Evolutionary conservation across 768 basidiomycete species (phyloP), one percentile per base, ranked within the genome.

Genomic region (Russula dissimulans): DNA sequence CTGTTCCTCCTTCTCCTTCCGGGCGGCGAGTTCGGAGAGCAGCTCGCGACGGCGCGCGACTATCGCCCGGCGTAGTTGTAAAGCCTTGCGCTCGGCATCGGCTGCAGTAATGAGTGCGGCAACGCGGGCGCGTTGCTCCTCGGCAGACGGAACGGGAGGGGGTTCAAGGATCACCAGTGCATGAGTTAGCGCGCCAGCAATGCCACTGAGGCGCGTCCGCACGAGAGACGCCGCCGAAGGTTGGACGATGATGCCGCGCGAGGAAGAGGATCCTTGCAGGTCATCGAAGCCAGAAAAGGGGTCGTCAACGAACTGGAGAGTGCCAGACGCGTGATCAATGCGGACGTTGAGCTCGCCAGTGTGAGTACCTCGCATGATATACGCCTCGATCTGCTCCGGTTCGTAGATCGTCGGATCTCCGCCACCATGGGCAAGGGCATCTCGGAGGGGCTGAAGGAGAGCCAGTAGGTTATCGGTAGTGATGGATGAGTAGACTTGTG

Each of bases 401-500:
- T 87, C 84, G 72, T 84, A 88, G 43, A 69, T 55, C 7, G 53
- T 39, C 54, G 62, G n/a, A 48, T 57, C 67, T 34, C 58, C 67
- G 17, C 77, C 73, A 4, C 77, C 78, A 41, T 79, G 75, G 39
- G 81, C 69, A 6, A 76, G 79, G 2, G 76, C 75, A 12, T 81
- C 81, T 56, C 79, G 79, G 18, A 91, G 76, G 44, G 95, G 94
- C 1, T 81, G 79, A 50, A 90, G 87, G 57, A 99, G 84, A 18
- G 83, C 77, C 47, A 91, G 79, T 46, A 97, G 78, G 66, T 86
- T 85, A 60, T 78, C 76, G 60, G 97, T 82, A 65, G 84, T 86
- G 76, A 97, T 85, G 12, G 87, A 84, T 32, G 86, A 87, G 74
- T 97, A 99, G 14, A 97, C 87, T 71, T 97, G 89, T 1, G 91